Evolutionary conservation across 176 grass and related monocot genomes (phyloP), one percentile per base, ranked within the genome.

Genomic region (Eleusine coracana): DNA sequence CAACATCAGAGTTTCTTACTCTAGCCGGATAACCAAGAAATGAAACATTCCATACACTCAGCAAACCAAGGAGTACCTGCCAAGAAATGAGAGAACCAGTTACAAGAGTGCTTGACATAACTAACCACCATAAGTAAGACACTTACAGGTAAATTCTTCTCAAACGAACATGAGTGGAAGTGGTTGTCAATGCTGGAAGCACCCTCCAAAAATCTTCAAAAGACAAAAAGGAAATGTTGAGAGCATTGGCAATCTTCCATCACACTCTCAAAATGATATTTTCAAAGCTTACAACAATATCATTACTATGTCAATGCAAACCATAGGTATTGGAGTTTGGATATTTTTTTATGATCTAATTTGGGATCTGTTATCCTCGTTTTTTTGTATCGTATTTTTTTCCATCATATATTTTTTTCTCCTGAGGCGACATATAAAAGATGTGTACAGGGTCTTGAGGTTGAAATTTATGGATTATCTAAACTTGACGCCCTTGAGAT

Each of bases 31-130:
- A 99, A 81, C 93, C 87, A 50, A 99, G 93, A 86, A 99, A 99
- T 54, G 89, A 91, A 88, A 90, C 96, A 89, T 99, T 99, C 96
- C 96, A 99, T 45, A 99, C 93, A 81, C 96, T 96, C 74, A 99
- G 63, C 86, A 99, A 94, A 82, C 96, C 96, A 87, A 99, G 90
- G 58, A 96, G 85, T 70, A 99, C 96, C 96, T 99, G 71, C n/a
- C 37, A 73, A 80, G 20, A 89, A 80, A 60, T 41, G 10, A 72
- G 75, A 83, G 70, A 86, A 48, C 29, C n/a, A 28, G 79, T 87
- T 68, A 90, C 38, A 69, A 39, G 17, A 74, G 73, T 79, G n/a
- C 15, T 68, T 76, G 51, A 60, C 42, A 78, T 76, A 71, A 62
- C 44, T 70, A 64, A 82, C 7, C 12, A 42, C 45, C 20, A 65